Evolutionary conservation across 495 filamentous ascomycete genomes (phyloP).

Genomic region (Cercophora scortea): DNA sequence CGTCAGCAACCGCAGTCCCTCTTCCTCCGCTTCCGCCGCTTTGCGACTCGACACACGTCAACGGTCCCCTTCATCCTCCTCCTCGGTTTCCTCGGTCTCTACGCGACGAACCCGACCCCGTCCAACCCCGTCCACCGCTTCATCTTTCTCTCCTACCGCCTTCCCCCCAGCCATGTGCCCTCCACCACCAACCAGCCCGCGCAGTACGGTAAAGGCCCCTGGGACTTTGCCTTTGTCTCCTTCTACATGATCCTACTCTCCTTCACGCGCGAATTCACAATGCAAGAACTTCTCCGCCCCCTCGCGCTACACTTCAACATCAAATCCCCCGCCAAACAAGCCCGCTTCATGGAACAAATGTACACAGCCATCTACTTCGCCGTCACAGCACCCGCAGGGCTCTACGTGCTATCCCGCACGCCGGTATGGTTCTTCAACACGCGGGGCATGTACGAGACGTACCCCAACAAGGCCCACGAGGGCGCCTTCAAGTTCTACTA

Average conservation of each 20-base stretch:
- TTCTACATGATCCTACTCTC: constrained; percentile 87
- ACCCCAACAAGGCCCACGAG: constrained; percentile 84
- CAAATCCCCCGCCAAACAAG: constrained; percentile 66
- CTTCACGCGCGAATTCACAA: constrained; percentile 93
- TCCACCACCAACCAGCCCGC: constrained; percentile 39
- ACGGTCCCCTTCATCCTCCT: constrained; percentile 70
- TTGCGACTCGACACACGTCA: constrained; percentile 51
- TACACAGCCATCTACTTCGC: constrained; percentile 94
- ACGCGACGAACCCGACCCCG: constrained; percentile 68
- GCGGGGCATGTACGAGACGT: constrained; percentile 78
- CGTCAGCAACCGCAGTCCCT: too few species aligned
- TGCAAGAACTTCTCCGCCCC: constrained; percentile 85
- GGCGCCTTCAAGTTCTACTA: constrained; percentile 92
- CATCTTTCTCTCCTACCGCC: constrained; percentile 88
- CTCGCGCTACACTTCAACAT: constrained; percentile 65
- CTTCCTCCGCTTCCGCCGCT: too few species aligned
- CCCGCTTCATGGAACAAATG: constrained; percentile 93
- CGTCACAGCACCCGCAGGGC: constrained; percentile 73
- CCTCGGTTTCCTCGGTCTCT: constrained; percentile 54
- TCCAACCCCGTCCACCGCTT: constrained; percentile 79
- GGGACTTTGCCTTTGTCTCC: constrained; percentile 77
- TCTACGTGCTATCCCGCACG: constrained; percentile 86
- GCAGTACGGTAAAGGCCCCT: constrained; percentile 84
- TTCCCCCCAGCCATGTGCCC: constrained; percentile 33
- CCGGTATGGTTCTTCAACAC: constrained; percentile 98